Percentiles rank a stretch among this genome's conserved stretches.
Conservation (phyloP, 2,329 filamentous ascomycete genomes). For the Phyllosticta citribraziliensis region DNA sequence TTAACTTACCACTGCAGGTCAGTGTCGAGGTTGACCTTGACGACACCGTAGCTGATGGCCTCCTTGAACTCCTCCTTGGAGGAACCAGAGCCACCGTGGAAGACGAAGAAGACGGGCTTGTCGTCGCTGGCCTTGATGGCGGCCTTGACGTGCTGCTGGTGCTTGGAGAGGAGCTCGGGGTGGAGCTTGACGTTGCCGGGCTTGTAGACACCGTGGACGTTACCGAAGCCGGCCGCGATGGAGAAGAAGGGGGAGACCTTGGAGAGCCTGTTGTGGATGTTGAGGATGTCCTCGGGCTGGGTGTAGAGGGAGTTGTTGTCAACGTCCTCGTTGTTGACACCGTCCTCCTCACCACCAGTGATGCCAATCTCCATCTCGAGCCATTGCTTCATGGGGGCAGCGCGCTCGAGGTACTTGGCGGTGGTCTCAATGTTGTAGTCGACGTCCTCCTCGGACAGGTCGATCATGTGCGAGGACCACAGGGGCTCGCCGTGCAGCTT, state of each 20-base stretch:
- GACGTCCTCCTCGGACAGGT: constrained; percentile 82
- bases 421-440: constrained; percentile 89
- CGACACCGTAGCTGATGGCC: constrained; percentile 85
- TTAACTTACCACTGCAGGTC: constrained; percentile 61
- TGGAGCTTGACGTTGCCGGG: constrained; percentile 94
- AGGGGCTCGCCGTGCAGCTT: constrained; percentile 86
- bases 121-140: constrained; percentile 60
- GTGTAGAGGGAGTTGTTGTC: constrained; percentile 98
- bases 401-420: constrained; percentile 85
- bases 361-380: constrained; percentile 97
- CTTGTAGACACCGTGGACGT: constrained; percentile 99
- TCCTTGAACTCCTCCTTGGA: constrained; percentile 81
- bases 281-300: constrained; percentile 90
- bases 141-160: constrained; percentile 85
- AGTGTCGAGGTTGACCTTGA: constrained; percentile 99
- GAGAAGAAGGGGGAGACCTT: constrained; percentile 91
- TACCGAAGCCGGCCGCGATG: constrained; percentile 95
- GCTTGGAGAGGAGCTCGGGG: constrained; percentile 91
- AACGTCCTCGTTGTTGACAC: constrained; percentile 96
- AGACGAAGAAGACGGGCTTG: constrained; percentile 98
- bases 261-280: constrained; percentile 77
- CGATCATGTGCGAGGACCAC: constrained; percentile 98
- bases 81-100: constrained; percentile 95
- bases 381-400: constrained; percentile 96
- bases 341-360: constrained; percentile 94